Percentiles rank a stretch among this genome's conserved stretches.
phyloP scores from a whole-genome alignment of 306 rosid species.

The Inga oerstediana region DNA sequence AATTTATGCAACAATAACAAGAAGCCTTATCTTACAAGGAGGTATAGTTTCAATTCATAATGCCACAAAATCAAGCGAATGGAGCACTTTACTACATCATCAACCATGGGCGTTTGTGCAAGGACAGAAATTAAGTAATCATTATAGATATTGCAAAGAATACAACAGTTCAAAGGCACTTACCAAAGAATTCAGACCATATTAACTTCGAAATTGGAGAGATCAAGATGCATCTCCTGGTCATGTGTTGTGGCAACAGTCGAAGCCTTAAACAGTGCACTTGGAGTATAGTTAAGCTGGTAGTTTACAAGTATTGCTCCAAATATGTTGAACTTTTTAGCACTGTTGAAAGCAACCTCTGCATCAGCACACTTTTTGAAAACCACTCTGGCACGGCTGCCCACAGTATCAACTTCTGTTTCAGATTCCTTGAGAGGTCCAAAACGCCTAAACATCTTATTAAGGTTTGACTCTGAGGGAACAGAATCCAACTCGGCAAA shows the following conservation, averaged over 20 bases:
- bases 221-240: conserved; percentile 87
- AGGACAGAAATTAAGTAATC: conserved; percentile 23
- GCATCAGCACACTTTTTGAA: conserved; percentile 83
- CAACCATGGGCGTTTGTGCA: not conserved
- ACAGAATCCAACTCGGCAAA: conserved; percentile 82
- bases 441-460: conserved; percentile 86
- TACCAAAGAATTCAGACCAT: conserved; percentile 62
- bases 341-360: conserved; percentile 84
- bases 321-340: conserved; percentile 88
- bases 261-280: conserved; percentile 69
- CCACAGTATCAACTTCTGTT: conserved; percentile 88
- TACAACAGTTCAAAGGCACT: conserved; percentile 14
- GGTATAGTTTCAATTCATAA: not conserved
- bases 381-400: conserved; percentile 92
- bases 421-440: conserved; percentile 90
- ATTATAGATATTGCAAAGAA: conserved; percentile 6
- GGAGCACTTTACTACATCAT: conserved; percentile 10
- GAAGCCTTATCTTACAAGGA: not conserved
- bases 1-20: not conserved
- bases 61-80: conserved; percentile 14
- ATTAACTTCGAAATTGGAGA: conserved; percentile 63
- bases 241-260: conserved; percentile 63
- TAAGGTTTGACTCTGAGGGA: conserved; percentile 77
- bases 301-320: conserved; percentile 78
- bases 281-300: conserved; percentile 79